These are phyloP conservation scores for Alternaria tenuissima DNA, from an alignment of 2,329 filamentous ascomycete species.

Conservation along the genomic window DNA sequence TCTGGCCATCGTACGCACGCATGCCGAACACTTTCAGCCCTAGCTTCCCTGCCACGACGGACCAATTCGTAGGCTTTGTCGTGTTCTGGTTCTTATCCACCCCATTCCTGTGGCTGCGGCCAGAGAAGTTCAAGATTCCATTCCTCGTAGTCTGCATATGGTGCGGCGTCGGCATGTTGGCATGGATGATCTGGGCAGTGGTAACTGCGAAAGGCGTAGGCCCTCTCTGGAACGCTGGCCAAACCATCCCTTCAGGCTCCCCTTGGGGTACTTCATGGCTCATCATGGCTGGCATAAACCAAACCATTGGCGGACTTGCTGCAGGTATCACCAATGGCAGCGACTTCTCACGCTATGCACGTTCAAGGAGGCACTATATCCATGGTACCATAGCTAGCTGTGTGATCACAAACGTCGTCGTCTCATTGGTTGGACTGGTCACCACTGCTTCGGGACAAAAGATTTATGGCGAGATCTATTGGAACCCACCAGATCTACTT, in stretches of 20 bases:
- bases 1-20: constrained; percentile 48
- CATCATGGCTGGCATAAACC: constrained; percentile 57
- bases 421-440: constrained; percentile 54
- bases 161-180: constrained; percentile 57
- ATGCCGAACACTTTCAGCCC: constrained; percentile 46
- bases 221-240: constrained; percentile 52
- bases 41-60: constrained; percentile 46
- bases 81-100: constrained; percentile 47
- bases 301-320: constrained; percentile 53
- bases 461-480: constrained; percentile 49
- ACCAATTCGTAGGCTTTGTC: constrained; percentile 48
- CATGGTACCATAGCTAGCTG: constrained; percentile 53
- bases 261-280: constrained; percentile 55
- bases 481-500: constrained; percentile 56
- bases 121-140: constrained; percentile 59
- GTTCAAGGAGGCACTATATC: constrained; percentile 47
- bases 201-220: constrained; percentile 56
- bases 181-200: constrained; percentile 59
- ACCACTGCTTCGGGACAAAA: constrained; percentile 53
- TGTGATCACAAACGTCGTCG: constrained; percentile 53
- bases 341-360: constrained; percentile 57
- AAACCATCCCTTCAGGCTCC: constrained; percentile 48
- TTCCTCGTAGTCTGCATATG: constrained; percentile 57
- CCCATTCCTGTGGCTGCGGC: constrained; percentile 60
- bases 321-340: constrained; percentile 55